Evolutionary conservation across 106 monocot genomes (phyloP).

Genomic region (Platanthera guangdongensis): DNA sequence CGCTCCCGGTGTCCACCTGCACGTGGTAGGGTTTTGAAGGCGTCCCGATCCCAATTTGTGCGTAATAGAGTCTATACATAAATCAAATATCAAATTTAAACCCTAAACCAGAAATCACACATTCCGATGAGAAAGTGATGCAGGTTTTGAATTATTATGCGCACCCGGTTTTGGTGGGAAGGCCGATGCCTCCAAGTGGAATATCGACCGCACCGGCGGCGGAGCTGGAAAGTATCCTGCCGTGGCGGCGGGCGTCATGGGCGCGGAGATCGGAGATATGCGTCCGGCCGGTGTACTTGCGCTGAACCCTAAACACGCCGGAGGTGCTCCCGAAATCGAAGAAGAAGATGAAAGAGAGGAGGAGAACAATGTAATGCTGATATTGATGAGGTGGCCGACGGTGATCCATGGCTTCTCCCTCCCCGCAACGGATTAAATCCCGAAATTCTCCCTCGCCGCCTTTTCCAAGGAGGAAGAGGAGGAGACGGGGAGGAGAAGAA

Average conservation of each 20-base stretch:
- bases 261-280: constrained; percentile 35
- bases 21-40: constrained; percentile 40
- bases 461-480: neutral
- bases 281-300: constrained; percentile 24
- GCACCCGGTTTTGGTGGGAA: constrained; percentile 64
- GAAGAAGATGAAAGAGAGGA: neutral
- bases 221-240: constrained; percentile 35
- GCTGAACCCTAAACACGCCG: constrained; percentile 51
- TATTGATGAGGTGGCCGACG: neutral
- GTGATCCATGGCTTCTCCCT: constrained; percentile 6
- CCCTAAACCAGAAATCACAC: neutral
- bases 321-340: constrained; percentile 5
- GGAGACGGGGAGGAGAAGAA: neutral
- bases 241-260: constrained; percentile 59
- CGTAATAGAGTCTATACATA: constrained; percentile 34
- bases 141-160: neutral
- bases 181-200: constrained; percentile 59
- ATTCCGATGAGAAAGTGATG: neutral
- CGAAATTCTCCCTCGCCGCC: neutral
- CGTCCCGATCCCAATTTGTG: constrained; percentile 40
- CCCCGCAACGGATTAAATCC: neutral
- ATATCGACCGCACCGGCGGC: constrained; percentile 36
- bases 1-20: constrained; percentile 60
- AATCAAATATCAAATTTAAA: neutral
- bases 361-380: neutral